Percentiles rank a stretch among this genome's conserved stretches.
phyloP scores from a whole-genome alignment of 2,329 filamentous ascomycete species.

The Epichloe gansuensis region DNA sequence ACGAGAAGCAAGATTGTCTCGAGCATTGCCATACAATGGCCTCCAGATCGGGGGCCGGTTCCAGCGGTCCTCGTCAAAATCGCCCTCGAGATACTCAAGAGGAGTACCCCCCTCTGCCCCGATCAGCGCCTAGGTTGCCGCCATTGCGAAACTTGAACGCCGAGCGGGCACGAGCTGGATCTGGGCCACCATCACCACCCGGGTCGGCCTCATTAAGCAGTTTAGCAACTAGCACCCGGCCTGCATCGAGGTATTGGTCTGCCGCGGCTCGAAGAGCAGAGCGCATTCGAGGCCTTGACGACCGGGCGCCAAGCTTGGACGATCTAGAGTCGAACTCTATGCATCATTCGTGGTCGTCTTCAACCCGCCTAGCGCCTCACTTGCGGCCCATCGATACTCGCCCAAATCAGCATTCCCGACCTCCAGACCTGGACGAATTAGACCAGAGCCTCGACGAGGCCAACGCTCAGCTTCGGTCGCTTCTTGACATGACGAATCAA shows the following conservation, averaged over 20 bases:
- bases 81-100: conserved; percentile 18
- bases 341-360: conserved; percentile 16
- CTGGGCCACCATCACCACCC: conserved; percentile 6
- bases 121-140: conserved; percentile 15
- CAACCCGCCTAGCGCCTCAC: conserved; percentile 14
- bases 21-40: conserved; percentile 14
- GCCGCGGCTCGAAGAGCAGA: conserved; percentile 21
- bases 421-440: conserved; percentile 23
- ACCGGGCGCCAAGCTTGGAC: conserved; percentile 14
- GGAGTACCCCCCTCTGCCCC: conserved; percentile 21
- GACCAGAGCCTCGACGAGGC: conserved; percentile 28
- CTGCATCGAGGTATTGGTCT: conserved; percentile 12
- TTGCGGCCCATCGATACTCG: conserved; percentile 13
- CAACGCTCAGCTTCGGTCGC: conserved; percentile 29
- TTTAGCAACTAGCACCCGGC: neutral
- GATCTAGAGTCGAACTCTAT: conserved; percentile 15
- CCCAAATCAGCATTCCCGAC: conserved; percentile 4
- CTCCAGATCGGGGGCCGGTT: conserved; percentile 20
- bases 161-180: conserved; percentile 15
- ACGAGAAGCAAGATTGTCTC: neutral
- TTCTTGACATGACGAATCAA: conserved; percentile 28
- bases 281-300: conserved; percentile 23
- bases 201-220: neutral
- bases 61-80: conserved; percentile 17
- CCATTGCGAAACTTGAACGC: conserved; percentile 19